Evolutionary conservation across 768 basidiomycete species (phyloP).

Genomic region (Boletus pseudo-olivaceus): DNA sequence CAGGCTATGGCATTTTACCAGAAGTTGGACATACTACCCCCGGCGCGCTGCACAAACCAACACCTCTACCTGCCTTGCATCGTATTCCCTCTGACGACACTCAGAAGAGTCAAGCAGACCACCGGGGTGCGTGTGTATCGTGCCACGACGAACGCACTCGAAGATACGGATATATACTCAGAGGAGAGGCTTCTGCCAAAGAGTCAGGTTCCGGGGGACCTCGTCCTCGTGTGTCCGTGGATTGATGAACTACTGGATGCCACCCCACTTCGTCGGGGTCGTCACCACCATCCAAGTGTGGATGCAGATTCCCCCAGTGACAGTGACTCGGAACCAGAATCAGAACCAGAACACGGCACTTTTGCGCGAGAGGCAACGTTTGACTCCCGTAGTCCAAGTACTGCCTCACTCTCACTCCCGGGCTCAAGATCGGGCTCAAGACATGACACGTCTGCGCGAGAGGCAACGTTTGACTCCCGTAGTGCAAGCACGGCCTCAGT

Average conservation of each 20-base stretch:
- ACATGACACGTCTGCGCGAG: not conserved
- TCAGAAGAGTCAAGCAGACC: not conserved
- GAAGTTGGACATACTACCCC: not conserved
- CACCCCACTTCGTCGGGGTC: not conserved
- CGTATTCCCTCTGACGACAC: slow-evolving; percentile 9
- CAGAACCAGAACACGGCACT: not conserved
- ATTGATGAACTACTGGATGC: slow-evolving; percentile 10
- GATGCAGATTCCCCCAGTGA: not conserved
- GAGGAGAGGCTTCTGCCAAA: not conserved
- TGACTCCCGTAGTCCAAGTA: not conserved
- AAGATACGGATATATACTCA: slow-evolving; percentile 10
- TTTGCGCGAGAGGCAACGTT: not conserved
- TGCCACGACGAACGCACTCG: slow-evolving; percentile 1
- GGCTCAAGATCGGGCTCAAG: not conserved
- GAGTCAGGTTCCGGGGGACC: not conserved
- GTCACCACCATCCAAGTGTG: not conserved
- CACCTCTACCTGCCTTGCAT: slow-evolving; percentile 18
- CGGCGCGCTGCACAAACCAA: slow-evolving; percentile 3
- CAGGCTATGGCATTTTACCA: slow-evolving; percentile 6
- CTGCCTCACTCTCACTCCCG: not conserved
- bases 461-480: not conserved
- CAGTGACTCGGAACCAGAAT: slow-evolving; percentile 1
- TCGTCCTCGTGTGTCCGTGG: slow-evolving; percentile 21
- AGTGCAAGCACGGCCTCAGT: not conserved
- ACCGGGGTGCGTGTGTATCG: slow-evolving; percentile 3